Base-by-base conservation (phyloP, 2,329 filamentous ascomycete species). In the Immersiporthe knoxdaviesiana region DNA sequence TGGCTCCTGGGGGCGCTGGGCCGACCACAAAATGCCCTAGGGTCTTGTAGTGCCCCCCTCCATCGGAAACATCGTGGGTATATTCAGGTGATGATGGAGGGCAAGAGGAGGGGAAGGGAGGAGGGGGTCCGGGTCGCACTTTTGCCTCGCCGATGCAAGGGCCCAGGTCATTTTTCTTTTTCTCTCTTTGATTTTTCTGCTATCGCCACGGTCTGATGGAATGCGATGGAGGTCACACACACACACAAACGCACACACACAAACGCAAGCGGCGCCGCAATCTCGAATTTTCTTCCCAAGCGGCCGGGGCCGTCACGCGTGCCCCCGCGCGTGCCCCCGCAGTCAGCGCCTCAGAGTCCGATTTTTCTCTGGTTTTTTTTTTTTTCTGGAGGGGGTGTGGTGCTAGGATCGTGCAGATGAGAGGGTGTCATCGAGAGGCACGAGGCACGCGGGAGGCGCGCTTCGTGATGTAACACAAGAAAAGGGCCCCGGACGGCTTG, bases 391-490 rank as follows among this genome's bases (percentile, higher is more conserved):
- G 39, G 41, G 41, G 44, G 16, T 6, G 44, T 47, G 30, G 35
- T 21, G 35, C 32, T 59, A 32, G 61, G 27, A 52, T 64, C 54
- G 39, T 54, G 52, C 66, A 65, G 61, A 7, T 63, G 32, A 39
- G 66, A 68, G 66, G 66, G 66, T 68, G 54, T 68, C 61, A 50
- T 68, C 54, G 61, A 27, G 41, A 60, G 41, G 39, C 54, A 59
- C 60, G 47, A 39, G 18, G n/a, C 65, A 52, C 30, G 54, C 54
- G 37, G 39, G 41, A 27, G 54, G 63, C 63, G 63, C 54, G 54
- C 47, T 54, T 37, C 12, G 24, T 59, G 63, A 59, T 59, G 39
- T 50, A 35, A 60, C 24, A 54, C 32, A 56, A 65, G n/a, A 56
- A n/a, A 27, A 4, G 14, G 41, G 4, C 30, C 47, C 54, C 44